Percentiles rank a stretch among this genome's conserved stretches.
Conservation (phyloP, 768 basidiomycete genomes). For the Rhizopogon roseolus region DNA sequence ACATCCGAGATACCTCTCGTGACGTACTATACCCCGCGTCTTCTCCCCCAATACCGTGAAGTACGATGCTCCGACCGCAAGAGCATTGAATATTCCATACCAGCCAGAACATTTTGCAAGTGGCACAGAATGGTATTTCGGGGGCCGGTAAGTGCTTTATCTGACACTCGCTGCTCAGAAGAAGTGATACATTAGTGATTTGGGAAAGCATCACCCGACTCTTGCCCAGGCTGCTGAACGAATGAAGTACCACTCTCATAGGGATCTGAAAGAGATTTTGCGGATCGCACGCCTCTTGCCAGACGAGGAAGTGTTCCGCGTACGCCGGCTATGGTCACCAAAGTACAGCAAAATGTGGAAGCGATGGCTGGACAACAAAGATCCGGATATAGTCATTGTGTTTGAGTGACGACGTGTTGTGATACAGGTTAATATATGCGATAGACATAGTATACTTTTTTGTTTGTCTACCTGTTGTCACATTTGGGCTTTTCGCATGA, state of each 20-base stretch:
- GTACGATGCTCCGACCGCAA: background rate
- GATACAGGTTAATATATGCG: background rate
- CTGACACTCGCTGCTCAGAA: background rate
- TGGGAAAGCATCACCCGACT: constrained; percentile 31
- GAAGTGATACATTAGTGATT: background rate
- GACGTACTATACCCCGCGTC: constrained; percentile 29
- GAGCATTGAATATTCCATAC: constrained; percentile 20
- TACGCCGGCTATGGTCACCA: constrained; percentile 12
- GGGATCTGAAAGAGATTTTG: constrained; percentile 35
- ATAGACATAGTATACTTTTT: background rate
- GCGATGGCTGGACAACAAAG: constrained; percentile 30
- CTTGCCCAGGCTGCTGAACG: constrained; percentile 25
- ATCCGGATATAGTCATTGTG: constrained; percentile 1
- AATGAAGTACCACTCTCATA: constrained; percentile 31
- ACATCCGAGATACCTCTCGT: constrained; percentile 17
- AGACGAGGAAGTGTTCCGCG: constrained; percentile 31
- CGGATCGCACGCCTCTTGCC: constrained; percentile 37
- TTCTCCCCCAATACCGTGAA: constrained; percentile 36
- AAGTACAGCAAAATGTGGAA: constrained; percentile 35
- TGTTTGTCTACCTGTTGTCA: constrained; percentile 20
- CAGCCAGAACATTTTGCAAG: constrained; percentile 35
- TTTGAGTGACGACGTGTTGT: constrained; percentile 1
- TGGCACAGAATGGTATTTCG: constrained; percentile 45
- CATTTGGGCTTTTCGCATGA: constrained; percentile 81
- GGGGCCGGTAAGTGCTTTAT: constrained; percentile 29